A percentile compares a stretch with the other conserved stretches of the same genome.
phyloP scores from a whole-genome alignment of 768 basidiomycete genomes.

The Clathrus columnatus region DNA sequence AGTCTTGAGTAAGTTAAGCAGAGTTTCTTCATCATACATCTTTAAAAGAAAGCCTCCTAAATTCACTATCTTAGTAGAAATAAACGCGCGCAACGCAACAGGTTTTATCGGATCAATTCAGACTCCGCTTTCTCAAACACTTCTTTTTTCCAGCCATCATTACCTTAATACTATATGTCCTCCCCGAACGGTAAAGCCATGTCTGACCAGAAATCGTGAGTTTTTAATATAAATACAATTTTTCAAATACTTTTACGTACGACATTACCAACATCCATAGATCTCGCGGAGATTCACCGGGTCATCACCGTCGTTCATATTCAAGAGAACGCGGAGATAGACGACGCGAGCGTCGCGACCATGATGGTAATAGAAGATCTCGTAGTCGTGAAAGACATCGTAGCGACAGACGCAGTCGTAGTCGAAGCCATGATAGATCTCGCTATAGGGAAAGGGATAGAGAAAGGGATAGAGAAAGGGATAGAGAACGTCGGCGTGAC shows the following conservation, averaged over 20 bases:
- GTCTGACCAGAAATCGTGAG: constrained; percentile 54
- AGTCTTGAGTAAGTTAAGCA: not conserved
- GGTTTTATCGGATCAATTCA: not conserved
- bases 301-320: constrained; percentile 61
- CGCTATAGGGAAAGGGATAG: constrained; percentile 22
- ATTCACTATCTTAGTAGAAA: not conserved
- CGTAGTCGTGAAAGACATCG: constrained; percentile 48
- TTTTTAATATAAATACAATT: constrained; percentile 17
- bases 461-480: constrained; percentile 38
- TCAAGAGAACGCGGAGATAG: constrained; percentile 51
- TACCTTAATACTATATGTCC: constrained; percentile 27
- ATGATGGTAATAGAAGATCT: constrained; percentile 50
- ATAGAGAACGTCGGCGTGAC: constrained; percentile 33
- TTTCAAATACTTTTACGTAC: constrained; percentile 5
- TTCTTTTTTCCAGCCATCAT: not conserved
- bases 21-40: not conserved
- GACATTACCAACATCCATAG: constrained; percentile 24
- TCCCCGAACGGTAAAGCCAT: constrained; percentile 35
- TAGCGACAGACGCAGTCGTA: constrained; percentile 27
- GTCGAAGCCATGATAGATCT: constrained; percentile 28
- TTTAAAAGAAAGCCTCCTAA: no score
- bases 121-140: not conserved
- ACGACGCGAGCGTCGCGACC: constrained; percentile 44
- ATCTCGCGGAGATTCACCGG: constrained; percentile 67
- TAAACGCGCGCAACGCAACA: not conserved